Evolutionary conservation across 2,329 filamentous ascomycete genomes (phyloP), one percentile per base, ranked within the genome.

Genomic region (Cyphellophora attinorum): DNA sequence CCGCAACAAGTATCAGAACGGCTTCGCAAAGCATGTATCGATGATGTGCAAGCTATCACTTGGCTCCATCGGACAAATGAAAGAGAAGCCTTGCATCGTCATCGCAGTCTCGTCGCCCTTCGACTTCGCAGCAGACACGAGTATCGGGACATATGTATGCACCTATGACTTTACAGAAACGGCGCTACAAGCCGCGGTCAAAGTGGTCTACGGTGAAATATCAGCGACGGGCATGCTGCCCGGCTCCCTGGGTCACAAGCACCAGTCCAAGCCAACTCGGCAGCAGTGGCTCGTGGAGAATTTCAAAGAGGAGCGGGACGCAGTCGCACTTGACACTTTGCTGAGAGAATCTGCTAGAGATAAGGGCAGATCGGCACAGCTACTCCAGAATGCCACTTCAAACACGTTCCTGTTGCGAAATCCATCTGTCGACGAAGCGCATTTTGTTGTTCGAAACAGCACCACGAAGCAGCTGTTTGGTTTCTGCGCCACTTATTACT

Each of bases 111-210:
- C 86, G 59, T 95, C 88, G 1, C 89, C 89, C 0, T 96, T 95
- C 57, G 89, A 96, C 56, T 96, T 96, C 55, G 86, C 85, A 29
- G 86, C 89, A 73, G 89, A 96, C 51, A 81, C 81, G 45, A 78
- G 78, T 1, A 89, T 96, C 27, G 83, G 84, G 5, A 94, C 88
- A 1, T 95, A 95, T 51, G 72, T 96, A 27, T 95, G 89, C 64
- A 94, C 88, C 0, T 95, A 93, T 56, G 88, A 95, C 60, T 95
- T 94, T 51, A 95, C 89, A 1, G 89, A 95, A 50, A 89, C 83
- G 5, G 86, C 89, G 12, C 75, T 95, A 62, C 79, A 81, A 41
- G 84, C 86, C 1, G 64, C 94, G 4, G 85, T 93, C 12, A 79
- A 85, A 39, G 81, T 85, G 1, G 62, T 95, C 0, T 89, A 89